phyloP scores from a whole-genome alignment of 148 eudicot genomes.

The Tetragonia tetragonoides region DNA sequence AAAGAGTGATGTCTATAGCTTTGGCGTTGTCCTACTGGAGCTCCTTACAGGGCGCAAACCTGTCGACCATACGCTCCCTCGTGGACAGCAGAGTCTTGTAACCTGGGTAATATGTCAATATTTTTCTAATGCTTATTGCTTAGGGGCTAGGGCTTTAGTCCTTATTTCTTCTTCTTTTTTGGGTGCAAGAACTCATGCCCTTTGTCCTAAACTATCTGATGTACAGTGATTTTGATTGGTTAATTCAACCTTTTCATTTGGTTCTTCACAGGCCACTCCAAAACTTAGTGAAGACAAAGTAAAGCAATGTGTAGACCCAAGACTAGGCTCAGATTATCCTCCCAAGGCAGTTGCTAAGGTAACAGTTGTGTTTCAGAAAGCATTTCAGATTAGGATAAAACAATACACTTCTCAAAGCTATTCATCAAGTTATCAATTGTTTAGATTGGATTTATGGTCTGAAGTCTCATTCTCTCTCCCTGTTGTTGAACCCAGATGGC shows the following conservation, averaged over 20 bases:
- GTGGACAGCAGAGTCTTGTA: constrained; percentile 83
- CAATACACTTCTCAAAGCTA: no score
- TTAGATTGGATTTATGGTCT: background rate
- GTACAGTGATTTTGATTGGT: no score
- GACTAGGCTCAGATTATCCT: constrained; percentile 62
- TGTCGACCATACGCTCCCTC: constrained; percentile 76
- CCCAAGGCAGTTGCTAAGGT: constrained; percentile 85
- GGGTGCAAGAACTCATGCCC: no score
- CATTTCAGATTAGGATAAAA: no score
- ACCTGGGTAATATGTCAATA: constrained; percentile 59
- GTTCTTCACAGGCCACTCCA: constrained; percentile 57
- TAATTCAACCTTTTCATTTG: no score
- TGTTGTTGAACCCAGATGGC: constrained; percentile 53
- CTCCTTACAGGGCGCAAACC: constrained; percentile 85
- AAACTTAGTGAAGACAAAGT: constrained; percentile 82
- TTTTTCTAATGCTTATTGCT: background rate
- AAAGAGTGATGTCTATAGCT: constrained; percentile 87
- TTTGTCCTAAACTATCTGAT: no score
- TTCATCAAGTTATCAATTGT: background rate
- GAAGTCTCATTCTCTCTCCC: background rate
- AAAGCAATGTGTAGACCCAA: constrained; percentile 65
- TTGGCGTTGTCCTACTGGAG: constrained; percentile 79
- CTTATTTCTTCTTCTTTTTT: no score
- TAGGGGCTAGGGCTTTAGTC: no score
- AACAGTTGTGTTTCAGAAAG: background rate